phyloP scores from a whole-genome alignment of 805 yeast species.

The Yueomyces sp. region DNA sequence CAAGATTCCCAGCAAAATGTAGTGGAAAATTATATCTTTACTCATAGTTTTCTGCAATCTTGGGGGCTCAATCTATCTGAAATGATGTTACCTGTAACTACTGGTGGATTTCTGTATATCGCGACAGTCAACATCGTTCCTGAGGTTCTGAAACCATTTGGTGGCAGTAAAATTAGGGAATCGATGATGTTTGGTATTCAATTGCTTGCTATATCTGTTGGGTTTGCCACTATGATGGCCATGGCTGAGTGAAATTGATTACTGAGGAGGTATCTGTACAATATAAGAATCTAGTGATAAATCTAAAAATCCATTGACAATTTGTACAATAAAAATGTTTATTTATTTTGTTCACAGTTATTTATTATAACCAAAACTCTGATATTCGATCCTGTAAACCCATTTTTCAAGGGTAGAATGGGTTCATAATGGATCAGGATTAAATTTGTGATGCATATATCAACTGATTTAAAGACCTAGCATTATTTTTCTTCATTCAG shows the following conservation, averaged over 20 bases:
- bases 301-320: too few species aligned
- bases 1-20: neutral
- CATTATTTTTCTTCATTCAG: too few species aligned
- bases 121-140: conserved; percentile 69
- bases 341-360: too few species aligned
- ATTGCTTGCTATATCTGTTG: conserved; percentile 35
- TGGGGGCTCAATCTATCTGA: conserved; percentile 18
- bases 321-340: too few species aligned
- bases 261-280: neutral
- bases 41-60: neutral
- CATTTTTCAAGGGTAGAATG: too few species aligned
- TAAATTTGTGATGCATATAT: too few species aligned
- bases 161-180: conserved; percentile 27
- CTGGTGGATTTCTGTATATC: conserved; percentile 65
- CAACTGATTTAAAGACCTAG: too few species aligned
- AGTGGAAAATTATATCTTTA: neutral
- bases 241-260: conserved; percentile 3
- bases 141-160: conserved; percentile 39
- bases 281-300: too few species aligned
- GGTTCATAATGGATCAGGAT: too few species aligned
- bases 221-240: conserved; percentile 44
- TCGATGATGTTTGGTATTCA: conserved; percentile 31
- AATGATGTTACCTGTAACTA: conserved; percentile 53
- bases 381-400: too few species aligned
- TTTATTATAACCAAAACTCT: too few species aligned